Evolutionary conservation across 2,329 filamentous ascomycete species (phyloP).

Genomic region (Stagonosporopsis cucurbitacearum): DNA sequence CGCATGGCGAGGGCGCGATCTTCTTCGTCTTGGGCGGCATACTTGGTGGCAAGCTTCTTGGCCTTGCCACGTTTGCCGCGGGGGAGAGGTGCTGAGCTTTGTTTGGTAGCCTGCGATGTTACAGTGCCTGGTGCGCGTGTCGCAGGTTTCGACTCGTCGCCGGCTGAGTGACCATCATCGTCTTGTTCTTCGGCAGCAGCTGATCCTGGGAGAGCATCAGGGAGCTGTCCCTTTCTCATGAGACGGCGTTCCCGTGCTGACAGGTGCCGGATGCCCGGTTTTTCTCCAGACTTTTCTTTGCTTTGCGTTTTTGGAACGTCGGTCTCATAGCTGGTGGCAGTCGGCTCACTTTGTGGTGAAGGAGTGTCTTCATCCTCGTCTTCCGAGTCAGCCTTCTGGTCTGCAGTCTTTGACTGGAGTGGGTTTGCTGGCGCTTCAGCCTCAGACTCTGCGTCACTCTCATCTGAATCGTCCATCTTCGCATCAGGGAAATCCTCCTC

Average conservation of each 20-base stretch:
- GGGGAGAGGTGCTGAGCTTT: conserved; percentile 44
- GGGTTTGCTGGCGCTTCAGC: conserved; percentile 46
- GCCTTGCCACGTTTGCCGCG: conserved; percentile 82
- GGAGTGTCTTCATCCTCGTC: conserved; percentile 29
- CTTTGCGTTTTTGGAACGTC: conserved; percentile 14
- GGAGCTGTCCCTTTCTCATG: conserved; percentile 46
- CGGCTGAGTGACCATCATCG: conserved; percentile 43
- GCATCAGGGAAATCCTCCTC: conserved; percentile 57
- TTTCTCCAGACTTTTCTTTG: conserved; percentile 22
- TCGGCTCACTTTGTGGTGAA: conserved; percentile 15
- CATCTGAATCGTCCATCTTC: conserved; percentile 45
- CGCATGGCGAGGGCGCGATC: conserved; percentile 83
- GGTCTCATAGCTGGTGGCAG: neutral
- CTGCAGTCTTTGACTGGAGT: conserved; percentile 41
- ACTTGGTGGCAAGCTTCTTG: conserved; percentile 88
- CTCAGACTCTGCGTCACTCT: conserved; percentile 47
- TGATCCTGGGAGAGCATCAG: conserved; percentile 18
- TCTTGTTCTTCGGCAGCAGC: conserved; percentile 29
- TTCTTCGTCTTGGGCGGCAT: conserved; percentile 93
- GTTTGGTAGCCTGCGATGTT: conserved; percentile 37
- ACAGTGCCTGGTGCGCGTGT: conserved; percentile 36
- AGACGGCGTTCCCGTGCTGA: conserved; percentile 49
- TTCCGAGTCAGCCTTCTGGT: conserved; percentile 25
- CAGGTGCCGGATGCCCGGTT: conserved; percentile 41
- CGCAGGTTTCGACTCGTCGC: conserved; percentile 23